Evolutionary conservation across 2,329 filamentous ascomycete genomes (phyloP).

Genomic region (Beauveria varroae): DNA sequence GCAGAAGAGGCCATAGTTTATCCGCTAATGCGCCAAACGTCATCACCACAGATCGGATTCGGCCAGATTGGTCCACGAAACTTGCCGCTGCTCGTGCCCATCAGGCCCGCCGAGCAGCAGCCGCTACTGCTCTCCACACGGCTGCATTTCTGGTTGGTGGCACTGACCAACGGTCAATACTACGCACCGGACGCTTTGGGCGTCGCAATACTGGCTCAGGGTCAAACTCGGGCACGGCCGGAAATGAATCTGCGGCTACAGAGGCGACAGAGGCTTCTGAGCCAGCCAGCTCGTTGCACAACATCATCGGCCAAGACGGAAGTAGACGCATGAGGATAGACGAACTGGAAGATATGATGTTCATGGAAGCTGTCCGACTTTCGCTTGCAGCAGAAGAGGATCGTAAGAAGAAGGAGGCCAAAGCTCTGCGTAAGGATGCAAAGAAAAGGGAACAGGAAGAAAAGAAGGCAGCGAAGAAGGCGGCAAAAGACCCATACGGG

Average conservation of each 20-base stretch:
- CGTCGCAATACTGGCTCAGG: slow-evolving; percentile 40
- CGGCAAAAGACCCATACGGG: slow-evolving; percentile 28
- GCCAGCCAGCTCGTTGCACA: slow-evolving; percentile 16
- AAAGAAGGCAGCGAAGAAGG: slow-evolving; percentile 67
- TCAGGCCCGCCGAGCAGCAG: slow-evolving; percentile 77
- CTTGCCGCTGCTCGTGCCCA: slow-evolving; percentile 77
- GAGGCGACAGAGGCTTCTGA: slow-evolving; percentile 20
- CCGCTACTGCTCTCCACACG: slow-evolving; percentile 88
- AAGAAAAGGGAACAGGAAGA: slow-evolving; percentile 82
- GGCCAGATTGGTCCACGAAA: slow-evolving; percentile 92
- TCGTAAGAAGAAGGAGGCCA: slow-evolving; percentile 67
- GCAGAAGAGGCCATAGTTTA: slow-evolving; percentile 50
- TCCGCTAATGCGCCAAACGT: slow-evolving; percentile 80
- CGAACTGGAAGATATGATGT: slow-evolving; percentile 96
- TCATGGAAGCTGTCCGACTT: slow-evolving; percentile 88
- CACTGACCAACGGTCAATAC: slow-evolving; percentile 40
- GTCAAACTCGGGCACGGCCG: slow-evolving; percentile 18
- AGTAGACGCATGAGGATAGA: slow-evolving; percentile 55
- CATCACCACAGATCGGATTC: slow-evolving; percentile 84
- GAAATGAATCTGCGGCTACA: slow-evolving; percentile 12
- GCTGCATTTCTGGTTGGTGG: slow-evolving; percentile 85
- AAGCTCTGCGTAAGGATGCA: slow-evolving; percentile 56
- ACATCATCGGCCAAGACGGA: slow-evolving; percentile 15
- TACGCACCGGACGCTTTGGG: slow-evolving; percentile 44
- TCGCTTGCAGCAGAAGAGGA: slow-evolving; percentile 93